phyloP scores from a whole-genome alignment of 768 basidiomycete species.

The Podaxis rugospora region DNA sequence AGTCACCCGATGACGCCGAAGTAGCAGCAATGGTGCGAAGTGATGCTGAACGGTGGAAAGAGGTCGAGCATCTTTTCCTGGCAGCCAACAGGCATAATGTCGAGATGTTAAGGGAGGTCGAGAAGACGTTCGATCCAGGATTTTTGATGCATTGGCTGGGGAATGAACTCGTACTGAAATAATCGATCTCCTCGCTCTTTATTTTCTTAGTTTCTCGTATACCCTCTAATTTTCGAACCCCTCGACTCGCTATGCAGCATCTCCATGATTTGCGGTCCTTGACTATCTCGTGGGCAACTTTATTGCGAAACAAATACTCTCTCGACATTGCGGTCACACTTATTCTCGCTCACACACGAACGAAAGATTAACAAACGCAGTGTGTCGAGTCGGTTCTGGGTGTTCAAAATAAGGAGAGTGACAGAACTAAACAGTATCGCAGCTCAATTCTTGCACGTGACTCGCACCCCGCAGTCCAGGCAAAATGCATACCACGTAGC shows the following conservation, averaged over 20 bases:
- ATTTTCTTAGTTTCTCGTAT: no score
- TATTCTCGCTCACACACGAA: no score
- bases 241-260: no score
- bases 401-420: no score
- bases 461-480: constrained; percentile 19
- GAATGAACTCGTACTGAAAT: not conserved
- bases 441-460: not conserved
- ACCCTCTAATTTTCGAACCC: no score
- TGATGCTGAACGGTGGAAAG: constrained; percentile 6
- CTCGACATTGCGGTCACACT: no score
- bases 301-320: no score
- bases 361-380: no score
- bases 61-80: constrained; percentile 7
- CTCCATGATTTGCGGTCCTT: no score
- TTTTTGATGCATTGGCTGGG: constrained; percentile 23
- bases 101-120: constrained; percentile 21
- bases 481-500: constrained; percentile 21
- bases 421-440: no score
- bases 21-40: not conserved
- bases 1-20: not conserved
- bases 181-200: not conserved
- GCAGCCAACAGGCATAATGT: constrained; percentile 15
- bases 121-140: constrained; percentile 20
- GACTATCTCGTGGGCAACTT: no score
- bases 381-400: no score